Evolutionary conservation across 2,329 filamentous ascomycete species (phyloP), one percentile per base, ranked within the genome.

Genomic region (Zymoseptoria brevis): DNA sequence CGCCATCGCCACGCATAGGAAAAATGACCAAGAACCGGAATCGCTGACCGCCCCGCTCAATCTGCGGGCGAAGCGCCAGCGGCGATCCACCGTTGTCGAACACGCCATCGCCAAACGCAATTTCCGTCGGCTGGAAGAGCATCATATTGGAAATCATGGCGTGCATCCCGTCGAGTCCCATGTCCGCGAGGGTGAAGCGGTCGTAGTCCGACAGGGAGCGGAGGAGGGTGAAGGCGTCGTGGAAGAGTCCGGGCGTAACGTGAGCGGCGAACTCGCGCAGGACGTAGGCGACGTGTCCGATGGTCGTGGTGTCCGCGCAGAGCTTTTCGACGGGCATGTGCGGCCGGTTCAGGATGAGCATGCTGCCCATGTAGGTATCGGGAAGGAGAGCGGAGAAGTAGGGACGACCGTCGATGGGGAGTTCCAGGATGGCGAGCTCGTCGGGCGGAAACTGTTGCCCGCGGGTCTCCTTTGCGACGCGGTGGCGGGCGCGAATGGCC

Each of bases 401-500:
- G 1, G 66, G 68, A 8, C 69, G 61, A 8, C 68, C 65, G 45
- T 71, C 73, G 1, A 68, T 74, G 1, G 72, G 68, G 3, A 73
- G 54, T 48, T 76, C 74, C 5, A 76, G 62, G 45, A 74, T 72
- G 1, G 71, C 71, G 8, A 66, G 54, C 7, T 70, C 68, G 7
- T 71, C 65, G 0, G 67, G 60, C 0, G 63, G 64, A 1, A 59
- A 64, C 13, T 66, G 49, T 22, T 66, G 35, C 13, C 55, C 60
- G 11, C n/a, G 58, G 21, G 58, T 55, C 53, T 67, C 62, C 19
- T 53, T 70, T 7, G 68, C 72, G 1, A 74, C 72, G 1, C 68
- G 70, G 49, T 73, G 72, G 11, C 75, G 68, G 1, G 74, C 71
- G 19, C 69, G 66, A 50, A 76, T 69, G 0, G 73, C 67, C 0